A percentile compares a stretch with the other conserved stretches of the same genome.
These are phyloP conservation scores for Wickerhamiella dianesei DNA, from an alignment of 805 yeast species.

Conservation along the genomic window DNA sequence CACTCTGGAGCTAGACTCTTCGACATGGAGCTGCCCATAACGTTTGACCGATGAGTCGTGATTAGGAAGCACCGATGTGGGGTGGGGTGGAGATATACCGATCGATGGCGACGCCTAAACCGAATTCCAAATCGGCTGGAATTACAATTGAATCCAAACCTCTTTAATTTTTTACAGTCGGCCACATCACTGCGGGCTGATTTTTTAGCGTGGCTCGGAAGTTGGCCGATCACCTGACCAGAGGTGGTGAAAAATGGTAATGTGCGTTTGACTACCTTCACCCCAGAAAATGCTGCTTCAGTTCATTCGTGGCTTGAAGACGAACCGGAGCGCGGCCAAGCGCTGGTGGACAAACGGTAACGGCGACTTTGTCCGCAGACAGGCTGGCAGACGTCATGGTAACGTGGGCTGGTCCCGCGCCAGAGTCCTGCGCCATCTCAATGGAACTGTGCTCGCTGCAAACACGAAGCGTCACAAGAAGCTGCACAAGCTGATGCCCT, in stretches of 20 bases:
- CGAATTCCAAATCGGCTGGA: too few relatives aligned
- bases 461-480: constrained; percentile 22
- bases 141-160: too few relatives aligned
- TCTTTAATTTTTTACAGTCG: too few relatives aligned
- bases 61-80: not conserved
- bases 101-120: too few relatives aligned
- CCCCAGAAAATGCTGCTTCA: not conserved
- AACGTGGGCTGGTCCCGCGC: constrained; percentile 74
- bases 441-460: constrained; percentile 44
- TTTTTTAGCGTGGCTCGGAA: not conserved
- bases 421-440: constrained; percentile 38
- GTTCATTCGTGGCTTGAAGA: constrained; percentile 29
- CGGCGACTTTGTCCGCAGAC: constrained; percentile 52
- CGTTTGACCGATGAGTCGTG: not conserved
- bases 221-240: not conserved
- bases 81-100: not conserved
- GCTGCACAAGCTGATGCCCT: constrained; percentile 17
- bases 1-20: constrained; percentile 96
- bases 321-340: constrained; percentile 78
- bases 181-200: too few relatives aligned
- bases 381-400: constrained; percentile 85
- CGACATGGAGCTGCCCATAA: constrained; percentile 62
- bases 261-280: not conserved
- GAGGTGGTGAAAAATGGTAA: not conserved
- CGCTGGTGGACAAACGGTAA: constrained; percentile 63